Evolutionary conservation across 2,329 filamentous ascomycete species (phyloP).

Genomic region (Myriosclerotinia curreyana): DNA sequence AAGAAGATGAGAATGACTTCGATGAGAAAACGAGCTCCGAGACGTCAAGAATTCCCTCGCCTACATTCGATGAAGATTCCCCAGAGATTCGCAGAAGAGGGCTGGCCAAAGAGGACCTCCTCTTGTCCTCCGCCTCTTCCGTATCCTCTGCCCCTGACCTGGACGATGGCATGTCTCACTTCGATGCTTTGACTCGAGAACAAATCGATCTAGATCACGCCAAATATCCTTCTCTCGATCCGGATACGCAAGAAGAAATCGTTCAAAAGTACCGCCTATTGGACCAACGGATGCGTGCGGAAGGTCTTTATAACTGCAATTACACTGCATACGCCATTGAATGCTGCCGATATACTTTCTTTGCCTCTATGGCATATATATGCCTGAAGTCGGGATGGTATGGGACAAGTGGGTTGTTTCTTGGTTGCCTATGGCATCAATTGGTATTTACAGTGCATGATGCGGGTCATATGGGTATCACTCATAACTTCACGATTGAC

Average conservation of each 20-base stretch:
- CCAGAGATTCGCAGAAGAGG: conserved; percentile 29
- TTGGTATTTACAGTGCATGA: conserved; percentile 92
- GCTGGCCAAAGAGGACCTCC: conserved; percentile 20
- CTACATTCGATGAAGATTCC: conserved; percentile 37
- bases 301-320: conserved; percentile 80
- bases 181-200: conserved; percentile 70
- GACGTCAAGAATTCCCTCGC: conserved; percentile 37
- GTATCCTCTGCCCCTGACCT: conserved; percentile 57
- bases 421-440: conserved; percentile 91
- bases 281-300: conserved; percentile 65
- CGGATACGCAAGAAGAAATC: conserved; percentile 69
- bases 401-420: conserved; percentile 64
- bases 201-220: conserved; percentile 72
- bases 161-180: conserved; percentile 58
- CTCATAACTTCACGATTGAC: conserved; percentile 81
- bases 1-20: conserved; percentile 33
- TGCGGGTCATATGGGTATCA: conserved; percentile 96
- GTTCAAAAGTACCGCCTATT: conserved; percentile 78
- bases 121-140: conserved; percentile 47
- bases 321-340: conserved; percentile 79
- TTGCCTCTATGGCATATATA: conserved; percentile 61
- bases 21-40: conserved; percentile 34
- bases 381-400: conserved; percentile 66
- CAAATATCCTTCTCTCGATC: conserved; percentile 78
- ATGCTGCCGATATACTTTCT: conserved; percentile 63